These are phyloP conservation scores for Calonectria leucothoes DNA, from an alignment of 2,329 filamentous ascomycete species.

Conservation along the genomic window DNA sequence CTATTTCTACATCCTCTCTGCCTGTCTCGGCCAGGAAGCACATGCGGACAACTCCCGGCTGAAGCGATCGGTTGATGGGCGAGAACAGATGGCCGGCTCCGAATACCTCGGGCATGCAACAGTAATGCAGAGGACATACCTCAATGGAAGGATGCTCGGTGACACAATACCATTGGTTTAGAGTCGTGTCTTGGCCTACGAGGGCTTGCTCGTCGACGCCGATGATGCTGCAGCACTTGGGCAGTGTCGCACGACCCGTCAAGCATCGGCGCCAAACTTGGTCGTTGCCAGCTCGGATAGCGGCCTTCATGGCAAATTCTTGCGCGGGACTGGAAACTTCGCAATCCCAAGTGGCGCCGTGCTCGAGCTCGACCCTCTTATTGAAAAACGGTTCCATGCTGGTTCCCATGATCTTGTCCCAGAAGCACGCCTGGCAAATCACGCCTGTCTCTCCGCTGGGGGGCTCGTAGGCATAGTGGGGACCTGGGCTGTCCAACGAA, in stretches of 20 bases:
- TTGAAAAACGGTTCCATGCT: slow-evolving; percentile 18
- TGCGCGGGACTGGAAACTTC: neutral
- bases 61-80: neutral
- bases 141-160: slow-evolving; percentile 13
- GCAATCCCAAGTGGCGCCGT: neutral
- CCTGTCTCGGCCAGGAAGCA: neutral
- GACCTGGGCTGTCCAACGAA: neutral
- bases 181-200: neutral
- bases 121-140: slow-evolving; percentile 17
- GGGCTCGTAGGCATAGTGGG: neutral
- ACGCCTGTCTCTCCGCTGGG: neutral
- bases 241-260: neutral
- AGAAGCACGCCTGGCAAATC: slow-evolving; percentile 14
- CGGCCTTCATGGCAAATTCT: slow-evolving; percentile 14
- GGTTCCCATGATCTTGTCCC: slow-evolving; percentile 12
- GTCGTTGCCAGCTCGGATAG: neutral
- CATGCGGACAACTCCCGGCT: slow-evolving; percentile 9
- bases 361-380: neutral
- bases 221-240: slow-evolving; percentile 1
- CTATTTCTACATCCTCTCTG: neutral
- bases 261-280: slow-evolving; percentile 14
- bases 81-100: slow-evolving; percentile 14
- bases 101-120: neutral
- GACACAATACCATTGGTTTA: slow-evolving; percentile 1
- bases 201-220: slow-evolving; percentile 19